A percentile compares a stretch with the other conserved stretches of the same genome.
phyloP scores from a whole-genome alignment of 2,329 filamentous ascomycete genomes.

The Canariomyces notabilis region DNA sequence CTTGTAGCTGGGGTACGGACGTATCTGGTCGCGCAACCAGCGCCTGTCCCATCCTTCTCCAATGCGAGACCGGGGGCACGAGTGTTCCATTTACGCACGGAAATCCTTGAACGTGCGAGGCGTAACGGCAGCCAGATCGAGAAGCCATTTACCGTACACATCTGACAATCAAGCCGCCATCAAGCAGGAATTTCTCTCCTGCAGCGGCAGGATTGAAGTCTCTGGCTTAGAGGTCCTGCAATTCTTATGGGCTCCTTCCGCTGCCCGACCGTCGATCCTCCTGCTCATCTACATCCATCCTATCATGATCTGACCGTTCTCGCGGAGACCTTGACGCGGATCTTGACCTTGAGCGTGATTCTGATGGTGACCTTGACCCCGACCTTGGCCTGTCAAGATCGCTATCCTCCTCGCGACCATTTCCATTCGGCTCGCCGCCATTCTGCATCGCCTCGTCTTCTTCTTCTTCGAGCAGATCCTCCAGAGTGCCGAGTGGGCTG shows the following conservation, averaged over 20 bases:
- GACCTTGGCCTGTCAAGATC: conserved; percentile 29
- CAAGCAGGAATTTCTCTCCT: not conserved
- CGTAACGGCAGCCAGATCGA: no score
- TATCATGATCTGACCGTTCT: conserved; percentile 18
- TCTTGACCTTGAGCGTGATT: conserved; percentile 11
- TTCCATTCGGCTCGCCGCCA: conserved; percentile 21
- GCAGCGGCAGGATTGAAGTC: not conserved
- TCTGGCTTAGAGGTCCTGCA: not conserved
- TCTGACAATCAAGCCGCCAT: no score
- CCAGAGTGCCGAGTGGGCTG: conserved; percentile 76
- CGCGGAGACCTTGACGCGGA: conserved; percentile 9
- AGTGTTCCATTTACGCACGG: no score
- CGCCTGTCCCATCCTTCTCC: no score
- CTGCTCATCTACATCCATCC: conserved; percentile 24
- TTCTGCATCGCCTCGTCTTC: conserved; percentile 43
- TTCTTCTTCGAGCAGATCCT: conserved; percentile 62
- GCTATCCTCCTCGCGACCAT: conserved; percentile 17
- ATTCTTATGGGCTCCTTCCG: conserved; percentile 13
- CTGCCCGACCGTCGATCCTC: conserved; percentile 5
- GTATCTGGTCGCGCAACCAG: no score
- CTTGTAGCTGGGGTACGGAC: no score
- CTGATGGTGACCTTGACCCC: not conserved
- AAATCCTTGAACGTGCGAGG: no score
- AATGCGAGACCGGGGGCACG: no score
- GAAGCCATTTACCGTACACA: no score